Evolutionary conservation across 2,329 filamentous ascomycete species (phyloP).

Genomic region (Ceratocystis papillata): DNA sequence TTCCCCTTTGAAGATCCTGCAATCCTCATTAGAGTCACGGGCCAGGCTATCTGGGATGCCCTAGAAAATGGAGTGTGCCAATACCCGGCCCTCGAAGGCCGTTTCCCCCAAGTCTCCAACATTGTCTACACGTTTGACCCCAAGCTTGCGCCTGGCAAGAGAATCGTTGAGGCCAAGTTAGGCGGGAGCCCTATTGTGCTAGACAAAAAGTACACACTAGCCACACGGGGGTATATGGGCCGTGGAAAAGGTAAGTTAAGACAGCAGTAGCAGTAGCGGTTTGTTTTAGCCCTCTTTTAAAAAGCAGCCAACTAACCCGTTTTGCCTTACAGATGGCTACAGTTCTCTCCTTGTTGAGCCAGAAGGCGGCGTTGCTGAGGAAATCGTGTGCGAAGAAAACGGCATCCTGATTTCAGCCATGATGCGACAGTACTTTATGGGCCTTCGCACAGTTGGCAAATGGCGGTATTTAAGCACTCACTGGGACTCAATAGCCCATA

Average conservation of each 20-base stretch:
- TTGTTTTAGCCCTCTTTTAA: background rate
- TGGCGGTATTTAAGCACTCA: slow-evolving; percentile 66
- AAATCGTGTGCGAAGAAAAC: slow-evolving; percentile 75
- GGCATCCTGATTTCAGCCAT: slow-evolving; percentile 79
- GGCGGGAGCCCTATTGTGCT: slow-evolving; percentile 51
- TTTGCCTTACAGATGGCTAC: slow-evolving; percentile 53
- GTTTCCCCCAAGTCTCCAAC: slow-evolving; percentile 79
- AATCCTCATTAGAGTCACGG: slow-evolving; percentile 61
- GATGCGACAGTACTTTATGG: slow-evolving; percentile 84
- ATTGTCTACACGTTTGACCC: slow-evolving; percentile 67
- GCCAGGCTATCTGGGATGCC: slow-evolving; percentile 63
- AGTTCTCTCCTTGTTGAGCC: slow-evolving; percentile 61
- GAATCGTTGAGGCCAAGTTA: slow-evolving; percentile 54
- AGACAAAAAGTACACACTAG: slow-evolving; percentile 56
- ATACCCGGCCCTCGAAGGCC: slow-evolving; percentile 67
- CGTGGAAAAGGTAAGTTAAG: slow-evolving; percentile 54
- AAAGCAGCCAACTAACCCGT: background rate
- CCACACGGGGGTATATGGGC: slow-evolving; percentile 80
- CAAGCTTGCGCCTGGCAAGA: slow-evolving; percentile 45
- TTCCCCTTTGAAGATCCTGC: slow-evolving; percentile 91
- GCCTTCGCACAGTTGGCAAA: slow-evolving; percentile 64
- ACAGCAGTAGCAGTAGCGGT: background rate
- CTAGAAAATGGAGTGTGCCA: slow-evolving; percentile 72
- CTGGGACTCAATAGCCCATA: slow-evolving; percentile 55
- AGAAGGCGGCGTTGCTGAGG: slow-evolving; percentile 65